Evolutionary conservation across 2,329 filamentous ascomycete genomes (phyloP), one percentile per base, ranked within the genome.

Genomic region (Paraconiothyrium brasiliense): DNA sequence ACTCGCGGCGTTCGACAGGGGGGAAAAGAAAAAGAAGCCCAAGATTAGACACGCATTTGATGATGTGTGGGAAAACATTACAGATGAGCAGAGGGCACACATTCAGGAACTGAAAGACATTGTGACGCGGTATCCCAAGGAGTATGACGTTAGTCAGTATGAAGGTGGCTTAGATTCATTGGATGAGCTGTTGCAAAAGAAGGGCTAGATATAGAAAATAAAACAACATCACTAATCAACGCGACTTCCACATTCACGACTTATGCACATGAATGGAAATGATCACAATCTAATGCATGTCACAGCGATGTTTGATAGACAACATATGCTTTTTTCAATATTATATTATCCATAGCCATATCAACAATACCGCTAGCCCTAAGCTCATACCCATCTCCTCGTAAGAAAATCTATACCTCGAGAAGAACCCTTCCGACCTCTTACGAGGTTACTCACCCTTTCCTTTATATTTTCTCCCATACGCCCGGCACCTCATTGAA

Each of bases 61-160:
- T 68, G 95, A 95, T 77, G 87, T 98, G 1, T 99, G 97, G 78
- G 93, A 95, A 76, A 87, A 93, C 49, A 70, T 97, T 69, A 97
- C 93, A 0, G 89, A 91, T 50, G 93, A 97, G 70, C 83, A 91
- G 63, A 86, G 84, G 76, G 85, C 81, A 46, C 95, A 99, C 83
- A 93, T 92, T 82, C 80, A 81, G 66, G 86, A 94, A 80, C 82
- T 98, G 71, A 91, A 84, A 74, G 85, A 87, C n/a, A 85, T 97
- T 55, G 75, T 99, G 54, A 88, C 94, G 69, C 89, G 86, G 70
- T 99, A 98, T 81, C 94, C 94, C 0, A 89, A 92, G 39, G 95
- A 99, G 83, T 99, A 99, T 79, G 93, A 98, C 78, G 75, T 95
- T 51, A 84, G 84, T 16, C 87, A 89, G 67, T 93, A 87, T 78